A percentile compares a stretch with the other conserved stretches of the same genome.
Evolutionary conservation across 371 early-diverging fungal genomes (phyloP).

Genomic region (Mortierella sp.): DNA sequence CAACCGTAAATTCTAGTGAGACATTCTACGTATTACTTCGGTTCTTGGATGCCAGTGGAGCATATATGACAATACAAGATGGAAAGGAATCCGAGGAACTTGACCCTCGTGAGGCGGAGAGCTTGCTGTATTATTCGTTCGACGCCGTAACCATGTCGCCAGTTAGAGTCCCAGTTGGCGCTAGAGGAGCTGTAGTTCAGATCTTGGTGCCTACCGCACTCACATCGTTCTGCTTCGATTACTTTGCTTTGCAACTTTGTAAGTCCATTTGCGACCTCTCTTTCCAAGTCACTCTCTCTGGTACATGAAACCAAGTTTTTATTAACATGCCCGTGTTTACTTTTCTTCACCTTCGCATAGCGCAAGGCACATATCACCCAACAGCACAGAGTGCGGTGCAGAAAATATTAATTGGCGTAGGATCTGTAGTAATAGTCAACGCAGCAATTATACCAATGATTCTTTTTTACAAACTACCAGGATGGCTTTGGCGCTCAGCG

Average conservation of each 20-base stretch:
- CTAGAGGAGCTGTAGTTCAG: conserved; percentile 38
- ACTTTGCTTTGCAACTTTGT: conserved; percentile 51
- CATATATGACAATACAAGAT: conserved; percentile 19
- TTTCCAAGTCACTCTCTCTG: neutral
- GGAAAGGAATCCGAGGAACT: conserved; percentile 7
- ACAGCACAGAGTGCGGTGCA: conserved; percentile 25
- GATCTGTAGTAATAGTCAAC: conserved; percentile 35
- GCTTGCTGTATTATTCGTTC: conserved; percentile 42
- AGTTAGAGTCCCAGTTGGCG: conserved; percentile 31
- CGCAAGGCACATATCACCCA: conserved; percentile 34
- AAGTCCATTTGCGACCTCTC: conserved; percentile 4
- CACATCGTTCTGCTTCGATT: conserved; percentile 50
- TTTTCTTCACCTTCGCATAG: conserved; percentile 13
- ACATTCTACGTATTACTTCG: conserved; percentile 30
- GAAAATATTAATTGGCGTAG: conserved; percentile 34
- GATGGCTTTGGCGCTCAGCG: conserved; percentile 56
- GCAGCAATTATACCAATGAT: conserved; percentile 36
- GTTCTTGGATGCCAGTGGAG: conserved; percentile 38
- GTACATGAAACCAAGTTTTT: neutral
- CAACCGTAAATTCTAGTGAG: conserved; percentile 4
- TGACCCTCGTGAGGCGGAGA: conserved; percentile 29
- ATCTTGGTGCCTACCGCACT: conserved; percentile 34
- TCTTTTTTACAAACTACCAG: conserved; percentile 44
- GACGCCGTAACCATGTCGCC: conserved; percentile 32
- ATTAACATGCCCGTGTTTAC: neutral